Evolutionary conservation across 768 basidiomycete species (phyloP).

Genomic region (Boletus speciosus): DNA sequence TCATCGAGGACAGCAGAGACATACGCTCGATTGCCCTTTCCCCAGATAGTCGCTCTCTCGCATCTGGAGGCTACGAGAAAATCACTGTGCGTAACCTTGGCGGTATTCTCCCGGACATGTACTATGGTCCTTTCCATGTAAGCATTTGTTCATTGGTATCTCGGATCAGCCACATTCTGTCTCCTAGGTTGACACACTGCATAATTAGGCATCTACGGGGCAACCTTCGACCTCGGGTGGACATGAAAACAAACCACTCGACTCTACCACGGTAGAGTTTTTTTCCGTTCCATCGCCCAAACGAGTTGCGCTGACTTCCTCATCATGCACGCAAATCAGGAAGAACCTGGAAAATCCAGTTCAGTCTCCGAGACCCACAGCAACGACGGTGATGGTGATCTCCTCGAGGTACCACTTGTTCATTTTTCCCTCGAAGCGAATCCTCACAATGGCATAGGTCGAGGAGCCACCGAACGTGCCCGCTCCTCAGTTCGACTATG

Average conservation of each 20-base stretch:
- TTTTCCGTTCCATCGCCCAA: not conserved
- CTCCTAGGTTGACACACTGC: not conserved
- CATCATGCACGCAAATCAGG: too few species aligned
- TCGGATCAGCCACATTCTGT: too few species aligned
- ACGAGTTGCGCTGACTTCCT: not conserved
- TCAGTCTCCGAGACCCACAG: not conserved
- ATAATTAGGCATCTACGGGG: not conserved
- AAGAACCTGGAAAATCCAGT: too few species aligned
- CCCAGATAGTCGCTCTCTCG: not conserved
- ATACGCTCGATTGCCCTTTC: not conserved
- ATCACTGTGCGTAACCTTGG: not conserved
- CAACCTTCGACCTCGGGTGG: not conserved
- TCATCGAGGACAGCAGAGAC: not conserved
- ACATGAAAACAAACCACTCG: not conserved
- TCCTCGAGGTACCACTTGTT: too few species aligned
- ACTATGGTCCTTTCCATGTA: not conserved
- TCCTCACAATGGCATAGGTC: too few species aligned
- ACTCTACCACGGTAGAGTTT: not conserved
- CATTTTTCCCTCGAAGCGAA: too few species aligned
- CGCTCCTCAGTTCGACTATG: too few species aligned
- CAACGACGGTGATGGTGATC: not conserved
- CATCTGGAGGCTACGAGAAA: not conserved
- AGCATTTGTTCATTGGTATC: not conserved
- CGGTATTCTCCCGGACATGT: not conserved
- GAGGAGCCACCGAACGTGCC: too few species aligned